Base-by-base conservation (phyloP, 2,329 filamentous ascomycete species). In the Diaporthe caulivora region DNA sequence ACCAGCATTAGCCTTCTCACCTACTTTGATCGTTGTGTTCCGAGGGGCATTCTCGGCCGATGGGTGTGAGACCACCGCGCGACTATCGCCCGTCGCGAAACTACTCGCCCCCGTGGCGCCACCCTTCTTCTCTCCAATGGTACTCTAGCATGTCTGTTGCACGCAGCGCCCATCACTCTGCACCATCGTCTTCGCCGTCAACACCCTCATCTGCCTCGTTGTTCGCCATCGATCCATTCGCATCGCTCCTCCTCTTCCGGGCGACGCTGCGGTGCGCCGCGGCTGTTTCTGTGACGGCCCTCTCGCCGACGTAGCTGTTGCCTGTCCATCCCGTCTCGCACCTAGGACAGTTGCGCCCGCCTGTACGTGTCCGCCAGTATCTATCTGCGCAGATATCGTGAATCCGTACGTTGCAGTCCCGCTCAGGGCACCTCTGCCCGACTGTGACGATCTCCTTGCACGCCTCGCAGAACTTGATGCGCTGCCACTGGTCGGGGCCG, bases 381-480 rank as follows among this genome's bases (percentile, higher is more conserved):
- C 90, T 91, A 17, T 90, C 88, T 72, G 91, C 87, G 81, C 95
- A 98, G 67, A 92, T 90, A 76, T 95, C 90, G 81, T 98, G 95
- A 21, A 98, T 82, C 15, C 95, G 87, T 15, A 91, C 87, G 40
- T 83, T 85, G 81, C 95, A 98, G 26, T 91, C 87, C 49, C 88
- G 83, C 74, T 93, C 88, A 2, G 87, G 82, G 82, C 95, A 98
- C 71, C 95, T 89, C 86, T 95, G 89, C 0, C 95, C 95, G 76
- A 93, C 85, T 0, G 96, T 99, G 53, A 98, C 90, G 75, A 98
- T 93, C 76, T 98, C 95, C 81, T 91, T 93, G 83, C 97, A 99
- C 0, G 94, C 95, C 79, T 93, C 90, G 81, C 97, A 99, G 76
- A 92, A 91, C 84, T 97, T 97, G 81, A 99, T 93, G 75, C 91